phyloP scores from a whole-genome alignment of 495 filamentous ascomycete genomes.

The Tetracladium marchalianum region DNA sequence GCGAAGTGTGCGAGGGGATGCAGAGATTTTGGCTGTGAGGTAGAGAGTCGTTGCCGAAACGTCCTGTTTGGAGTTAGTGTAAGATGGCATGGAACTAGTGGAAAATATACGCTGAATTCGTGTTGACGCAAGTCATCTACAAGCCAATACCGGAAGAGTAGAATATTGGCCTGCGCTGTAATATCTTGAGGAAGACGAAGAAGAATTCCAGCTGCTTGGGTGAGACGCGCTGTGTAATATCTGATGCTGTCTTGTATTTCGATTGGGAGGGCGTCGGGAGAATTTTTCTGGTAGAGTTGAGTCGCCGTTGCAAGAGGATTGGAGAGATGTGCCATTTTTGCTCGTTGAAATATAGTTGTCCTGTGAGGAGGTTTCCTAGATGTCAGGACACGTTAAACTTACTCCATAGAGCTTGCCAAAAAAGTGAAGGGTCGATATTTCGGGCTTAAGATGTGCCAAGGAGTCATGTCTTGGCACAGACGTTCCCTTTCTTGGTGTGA shows the following conservation, averaged over 20 bases:
- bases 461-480: no score
- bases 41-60: constrained; percentile 75
- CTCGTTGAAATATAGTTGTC: not conserved
- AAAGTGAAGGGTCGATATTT: not conserved
- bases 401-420: not conserved
- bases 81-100: not conserved
- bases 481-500: no score
- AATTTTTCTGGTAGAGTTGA: constrained; percentile 50
- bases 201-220: constrained; percentile 79
- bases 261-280: constrained; percentile 56
- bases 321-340: constrained; percentile 47
- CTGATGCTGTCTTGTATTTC: constrained; percentile 68
- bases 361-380: not conserved
- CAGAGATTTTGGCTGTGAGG: constrained; percentile 75
- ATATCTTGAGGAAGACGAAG: constrained; percentile 80
- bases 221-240: constrained; percentile 63
- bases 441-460: not conserved
- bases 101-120: constrained; percentile 34
- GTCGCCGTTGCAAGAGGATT: constrained; percentile 80
- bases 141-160: constrained; percentile 81
- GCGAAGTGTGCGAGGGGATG: constrained; percentile 63
- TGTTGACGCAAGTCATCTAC: constrained; percentile 24
- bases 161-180: constrained; percentile 80
- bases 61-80: constrained; percentile 39
- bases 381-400: not conserved